These are phyloP conservation scores for Phytophthora niederhauseri DNA, from an alignment of 352 stramenopile species.

Conservation along the genomic window DNA sequence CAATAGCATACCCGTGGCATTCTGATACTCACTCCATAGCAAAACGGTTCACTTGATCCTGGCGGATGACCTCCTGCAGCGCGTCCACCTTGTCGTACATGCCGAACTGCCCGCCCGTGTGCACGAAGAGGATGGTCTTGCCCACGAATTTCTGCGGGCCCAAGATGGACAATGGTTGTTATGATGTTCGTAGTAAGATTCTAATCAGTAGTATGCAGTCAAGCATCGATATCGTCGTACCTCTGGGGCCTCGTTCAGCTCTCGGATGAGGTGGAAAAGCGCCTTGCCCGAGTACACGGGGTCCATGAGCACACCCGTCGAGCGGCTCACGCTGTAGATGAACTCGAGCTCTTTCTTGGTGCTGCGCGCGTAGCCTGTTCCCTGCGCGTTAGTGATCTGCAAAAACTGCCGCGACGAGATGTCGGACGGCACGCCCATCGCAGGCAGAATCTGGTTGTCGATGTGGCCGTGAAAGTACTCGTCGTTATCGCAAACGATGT, in stretches of 20 bases:
- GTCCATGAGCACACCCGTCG: conserved; percentile 84
- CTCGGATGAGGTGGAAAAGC: conserved; percentile 80
- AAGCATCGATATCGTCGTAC: conserved; percentile 25
- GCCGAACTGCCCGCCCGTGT: conserved; percentile 92
- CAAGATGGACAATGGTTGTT: background rate
- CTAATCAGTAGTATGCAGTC: background rate
- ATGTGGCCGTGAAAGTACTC: conserved; percentile 88
- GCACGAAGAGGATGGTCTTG: conserved; percentile 90
- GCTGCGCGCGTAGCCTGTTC: conserved; percentile 80
- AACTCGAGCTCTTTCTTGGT: conserved; percentile 83
- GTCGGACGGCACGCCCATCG: conserved; percentile 58
- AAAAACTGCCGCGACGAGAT: conserved; percentile 71
- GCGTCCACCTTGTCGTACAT: conserved; percentile 92
- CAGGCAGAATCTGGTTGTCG: conserved; percentile 68
- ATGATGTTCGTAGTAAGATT: background rate
- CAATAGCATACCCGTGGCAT: too few species aligned
- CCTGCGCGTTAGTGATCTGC: conserved; percentile 84
- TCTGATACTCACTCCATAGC: conserved; percentile 47
- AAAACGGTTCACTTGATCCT: conserved; percentile 63
- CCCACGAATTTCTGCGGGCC: conserved; percentile 74
- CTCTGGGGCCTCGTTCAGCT: conserved; percentile 72
- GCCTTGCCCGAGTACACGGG: conserved; percentile 90
- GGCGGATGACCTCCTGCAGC: conserved; percentile 58
- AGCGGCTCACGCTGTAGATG: conserved; percentile 69
- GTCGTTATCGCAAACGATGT: conserved; percentile 89